phyloP scores from a whole-genome alignment of 441 rosid genomes.

The Hypseocharis bilobata region DNA sequence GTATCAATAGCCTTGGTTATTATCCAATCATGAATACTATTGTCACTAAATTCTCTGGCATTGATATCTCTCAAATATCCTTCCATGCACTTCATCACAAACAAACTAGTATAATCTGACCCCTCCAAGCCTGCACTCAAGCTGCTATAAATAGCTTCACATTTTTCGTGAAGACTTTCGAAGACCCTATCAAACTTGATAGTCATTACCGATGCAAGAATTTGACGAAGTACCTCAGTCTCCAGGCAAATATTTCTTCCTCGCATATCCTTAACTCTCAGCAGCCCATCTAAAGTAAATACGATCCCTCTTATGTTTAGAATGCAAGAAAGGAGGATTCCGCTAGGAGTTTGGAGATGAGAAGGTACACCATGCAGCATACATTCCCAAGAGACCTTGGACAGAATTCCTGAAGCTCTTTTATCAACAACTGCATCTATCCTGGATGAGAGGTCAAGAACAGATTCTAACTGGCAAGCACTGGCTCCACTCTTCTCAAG shows the following conservation, averaged over 20 bases:
- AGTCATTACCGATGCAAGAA: slow-evolving; percentile 59
- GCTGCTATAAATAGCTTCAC: slow-evolving; percentile 55
- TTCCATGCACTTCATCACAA: slow-evolving; percentile 79
- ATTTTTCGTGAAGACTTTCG: slow-evolving; percentile 53
- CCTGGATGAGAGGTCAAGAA: slow-evolving; percentile 45
- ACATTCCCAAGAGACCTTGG: slow-evolving; percentile 74
- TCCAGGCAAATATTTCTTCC: slow-evolving; percentile 38
- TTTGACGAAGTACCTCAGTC: slow-evolving; percentile 39
- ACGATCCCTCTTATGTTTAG: slow-evolving; percentile 63
- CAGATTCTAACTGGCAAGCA: slow-evolving; percentile 51
- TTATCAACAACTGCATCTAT: slow-evolving; percentile 55
- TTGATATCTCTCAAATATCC: slow-evolving; percentile 52
- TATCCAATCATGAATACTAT: slow-evolving; percentile 61
- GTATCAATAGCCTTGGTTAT: slow-evolving; percentile 58
- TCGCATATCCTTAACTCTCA: slow-evolving; percentile 42
- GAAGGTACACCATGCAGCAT: slow-evolving; percentile 90
- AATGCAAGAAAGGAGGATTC: slow-evolving; percentile 64
- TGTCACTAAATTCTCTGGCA: slow-evolving; percentile 46
- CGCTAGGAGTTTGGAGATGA: slow-evolving; percentile 54
- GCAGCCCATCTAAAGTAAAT: slow-evolving; percentile 49
- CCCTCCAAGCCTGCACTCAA: slow-evolving; percentile 46
- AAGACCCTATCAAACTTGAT: slow-evolving; percentile 77
- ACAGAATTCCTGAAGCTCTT: slow-evolving; percentile 51
- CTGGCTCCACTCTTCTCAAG: slow-evolving; percentile 53
- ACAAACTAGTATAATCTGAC: slow-evolving; percentile 55